Base-by-base conservation (phyloP, 352 stramenopile genomes). In the Thraustochytrium striatum region DNA sequence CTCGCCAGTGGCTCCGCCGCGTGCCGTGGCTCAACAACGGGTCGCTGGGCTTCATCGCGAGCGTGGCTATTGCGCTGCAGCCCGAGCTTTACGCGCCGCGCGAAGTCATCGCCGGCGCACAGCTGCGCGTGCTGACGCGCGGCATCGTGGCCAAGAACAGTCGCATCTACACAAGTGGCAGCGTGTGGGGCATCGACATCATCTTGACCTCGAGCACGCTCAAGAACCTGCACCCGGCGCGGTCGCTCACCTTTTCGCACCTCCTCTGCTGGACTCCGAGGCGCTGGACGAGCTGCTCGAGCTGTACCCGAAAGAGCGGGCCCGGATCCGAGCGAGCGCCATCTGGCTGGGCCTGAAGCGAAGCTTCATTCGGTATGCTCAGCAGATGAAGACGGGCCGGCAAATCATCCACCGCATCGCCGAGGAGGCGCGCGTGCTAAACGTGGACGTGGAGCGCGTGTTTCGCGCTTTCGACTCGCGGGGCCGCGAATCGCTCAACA, bases 111-210 rank as follows among this genome's bases (percentile, higher is more conserved):
- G 16, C 36, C 3, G 65, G 65, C 28, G 16, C 43, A 5, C 65
- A 75, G 65, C 65, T 75, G 21, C 65, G 65, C 16, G 65, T 75
- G 28, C 65, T 75, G 1, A 75, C 65, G 21, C 44, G 52, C 21
- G 65, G 65, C 21, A 43, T 75, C 8, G 65, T 75, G 30, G 65
- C 65, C 11, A 30, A 38, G 3, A 75, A 75, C 30, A 55, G 32
- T 3, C 65, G 65, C 11, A 75, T 75, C 30, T 75, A 55, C 65
- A 75, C 65, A 3, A 1, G 65, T 13, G 65, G 65, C 7, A 75
- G 65, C 36, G 65, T 75, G 1, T 75, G 65, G 65, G 65, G 65
- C 30, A 75, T 75, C 50, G 65, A 75, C 13, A 75, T 75, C 30
- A 75, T 75, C 50, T 30, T 75, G 43, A 19, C 39, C 11, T 62